A percentile compares a stretch with the other conserved stretches of the same genome.
These are phyloP conservation scores for Phytophthora sansomeana DNA, from an alignment of 352 stramenopile genomes.

Conservation along the genomic window DNA sequence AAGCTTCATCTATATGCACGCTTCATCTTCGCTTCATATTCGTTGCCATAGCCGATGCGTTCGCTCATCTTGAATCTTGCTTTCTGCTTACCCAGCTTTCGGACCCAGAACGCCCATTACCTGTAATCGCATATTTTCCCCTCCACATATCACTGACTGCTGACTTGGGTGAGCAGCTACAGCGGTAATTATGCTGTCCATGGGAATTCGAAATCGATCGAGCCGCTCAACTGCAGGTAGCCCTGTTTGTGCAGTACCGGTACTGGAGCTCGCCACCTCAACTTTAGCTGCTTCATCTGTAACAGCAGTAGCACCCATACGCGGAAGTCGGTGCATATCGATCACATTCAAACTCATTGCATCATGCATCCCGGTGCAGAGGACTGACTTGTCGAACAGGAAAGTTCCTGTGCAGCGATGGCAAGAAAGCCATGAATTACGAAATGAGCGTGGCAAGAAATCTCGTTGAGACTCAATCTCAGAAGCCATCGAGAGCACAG, in stretches of 20 bases:
- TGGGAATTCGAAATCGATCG: slow-evolving; percentile 63
- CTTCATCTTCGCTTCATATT: too few species aligned
- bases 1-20: too few species aligned
- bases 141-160: slow-evolving; percentile 56
- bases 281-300: neutral
- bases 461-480: slow-evolving; percentile 31
- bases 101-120: slow-evolving; percentile 35
- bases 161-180: slow-evolving; percentile 54
- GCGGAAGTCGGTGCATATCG: slow-evolving; percentile 54
- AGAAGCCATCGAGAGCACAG: slow-evolving; percentile 36
- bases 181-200: slow-evolving; percentile 51
- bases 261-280: neutral
- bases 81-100: neutral
- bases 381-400: slow-evolving; percentile 58
- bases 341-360: slow-evolving; percentile 54
- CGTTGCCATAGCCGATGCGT: neutral
- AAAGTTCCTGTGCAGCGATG: slow-evolving; percentile 58
- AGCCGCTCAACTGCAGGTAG: slow-evolving; percentile 39
- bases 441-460: slow-evolving; percentile 30
- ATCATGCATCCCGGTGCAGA: slow-evolving; percentile 59
- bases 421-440: slow-evolving; percentile 62
- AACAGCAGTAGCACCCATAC: neutral
- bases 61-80: neutral
- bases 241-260: neutral
- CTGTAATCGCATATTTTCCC: slow-evolving; percentile 49